Evolutionary conservation across 148 eudicot species (phyloP).

Genomic region (Euryodendron excelsum): DNA sequence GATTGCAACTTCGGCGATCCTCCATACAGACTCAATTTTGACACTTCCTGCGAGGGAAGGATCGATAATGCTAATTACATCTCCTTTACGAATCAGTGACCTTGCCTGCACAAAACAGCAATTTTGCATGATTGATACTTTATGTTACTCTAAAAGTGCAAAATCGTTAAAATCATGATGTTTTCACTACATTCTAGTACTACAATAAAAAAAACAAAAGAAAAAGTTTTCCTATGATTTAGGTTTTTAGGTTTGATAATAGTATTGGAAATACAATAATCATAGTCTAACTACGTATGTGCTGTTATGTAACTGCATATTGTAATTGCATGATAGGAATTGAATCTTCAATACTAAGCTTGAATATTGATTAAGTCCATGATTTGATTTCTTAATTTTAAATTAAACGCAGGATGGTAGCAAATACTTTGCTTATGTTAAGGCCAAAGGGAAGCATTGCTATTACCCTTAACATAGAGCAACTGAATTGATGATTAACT

Average conservation of each 20-base stretch:
- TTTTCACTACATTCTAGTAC: neutral
- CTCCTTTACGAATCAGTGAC: constrained; percentile 86
- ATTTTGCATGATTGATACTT: neutral
- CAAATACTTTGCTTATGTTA: neutral
- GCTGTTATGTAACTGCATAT: neutral
- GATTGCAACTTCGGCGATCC: constrained; percentile 87
- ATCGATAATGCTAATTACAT: constrained; percentile 81
- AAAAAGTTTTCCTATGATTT: neutral
- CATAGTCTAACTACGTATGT: neutral
- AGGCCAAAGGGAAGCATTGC: neutral
- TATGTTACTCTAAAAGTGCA: neutral
- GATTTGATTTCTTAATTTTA: neutral
- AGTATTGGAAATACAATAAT: neutral
- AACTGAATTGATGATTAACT: neutral
- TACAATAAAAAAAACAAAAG: neutral
- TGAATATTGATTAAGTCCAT: neutral
- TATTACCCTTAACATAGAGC: neutral
- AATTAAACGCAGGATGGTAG: neutral
- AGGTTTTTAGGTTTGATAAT: neutral
- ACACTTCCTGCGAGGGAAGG: constrained; percentile 50
- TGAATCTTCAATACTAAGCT: neutral
- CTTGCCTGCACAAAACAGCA: constrained; percentile 57
- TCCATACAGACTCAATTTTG: constrained; percentile 85
- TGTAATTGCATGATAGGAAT: neutral
- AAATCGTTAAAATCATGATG: neutral